A percentile compares a stretch with the other conserved stretches of the same genome.
Conservation (phyloP, 2,329 filamentous ascomycete genomes). For the Fonsecaea erecta region DNA sequence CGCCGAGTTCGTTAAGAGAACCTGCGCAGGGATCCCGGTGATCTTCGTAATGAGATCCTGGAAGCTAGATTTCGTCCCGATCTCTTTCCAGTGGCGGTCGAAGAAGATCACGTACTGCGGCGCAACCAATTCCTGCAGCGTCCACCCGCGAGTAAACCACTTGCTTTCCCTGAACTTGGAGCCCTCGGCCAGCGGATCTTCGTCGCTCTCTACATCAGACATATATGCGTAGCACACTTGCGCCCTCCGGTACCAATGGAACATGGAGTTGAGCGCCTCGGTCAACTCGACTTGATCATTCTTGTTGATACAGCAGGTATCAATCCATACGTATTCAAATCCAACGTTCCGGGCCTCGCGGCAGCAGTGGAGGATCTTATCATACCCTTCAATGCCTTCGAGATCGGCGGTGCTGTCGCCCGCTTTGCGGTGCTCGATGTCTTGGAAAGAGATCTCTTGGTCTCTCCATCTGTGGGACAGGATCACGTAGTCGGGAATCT, state of each 20-base stretch:
- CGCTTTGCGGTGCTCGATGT: too few species aligned
- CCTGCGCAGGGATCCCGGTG: conserved; percentile 23
- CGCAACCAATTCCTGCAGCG: too few species aligned
- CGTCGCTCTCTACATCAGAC: conserved; percentile 27
- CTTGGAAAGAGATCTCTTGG: too few species aligned
- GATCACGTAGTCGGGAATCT: not conserved
- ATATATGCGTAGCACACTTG: conserved; percentile 30
- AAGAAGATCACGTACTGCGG: conserved; percentile 28
- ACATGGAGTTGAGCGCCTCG: conserved; percentile 37
- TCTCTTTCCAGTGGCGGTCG: conserved; percentile 4
- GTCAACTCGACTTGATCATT: conserved; percentile 30
- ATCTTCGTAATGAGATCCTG: conserved; percentile 1
- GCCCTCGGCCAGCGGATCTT: conserved; percentile 30
- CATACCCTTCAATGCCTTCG: too few species aligned
- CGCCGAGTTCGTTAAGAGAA: not conserved
- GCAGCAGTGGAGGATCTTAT: too few species aligned
- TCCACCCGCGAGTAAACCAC: too few species aligned
- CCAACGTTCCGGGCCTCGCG: too few species aligned
- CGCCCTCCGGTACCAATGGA: conserved; percentile 36
- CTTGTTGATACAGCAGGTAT: conserved; percentile 39
- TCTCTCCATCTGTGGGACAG: too few species aligned
- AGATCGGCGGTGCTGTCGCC: too few species aligned
- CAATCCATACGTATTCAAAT: not conserved
- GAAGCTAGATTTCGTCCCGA: conserved; percentile 17
- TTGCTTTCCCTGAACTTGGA: conserved; percentile 30